Base-by-base conservation (phyloP, 805 yeast genomes). In the Candida silvatica region DNA sequence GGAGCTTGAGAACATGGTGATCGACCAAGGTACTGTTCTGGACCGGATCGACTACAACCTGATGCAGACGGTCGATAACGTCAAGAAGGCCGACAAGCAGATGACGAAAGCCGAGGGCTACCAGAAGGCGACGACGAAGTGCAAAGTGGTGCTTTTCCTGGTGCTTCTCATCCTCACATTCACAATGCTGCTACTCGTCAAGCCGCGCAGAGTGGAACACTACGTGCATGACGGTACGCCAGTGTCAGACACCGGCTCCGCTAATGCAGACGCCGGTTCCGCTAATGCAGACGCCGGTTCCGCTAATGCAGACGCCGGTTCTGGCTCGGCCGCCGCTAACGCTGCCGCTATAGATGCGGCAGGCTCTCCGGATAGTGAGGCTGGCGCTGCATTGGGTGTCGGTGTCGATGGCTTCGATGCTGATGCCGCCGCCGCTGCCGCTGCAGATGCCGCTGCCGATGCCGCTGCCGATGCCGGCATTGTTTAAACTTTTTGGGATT, bases 21-120 rank as follows among this genome's bases (percentile, higher is more conserved):
- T 92, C 37, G 97, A 92, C 50, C 98, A 92, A 59, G 98, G 98
- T 1, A 85, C 96, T 0, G 70, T 92, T 29, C 66, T 92, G 40
- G 98, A 92, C 58, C 66, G 97, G 45, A 90, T 92, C 37, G 98
- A 90, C 58, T 92, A 90, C 56, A 92, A 92, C 52, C 61, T 92
- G 39, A 81, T 80, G 41, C 77, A 77, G 40, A 80, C 95, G n/a
- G 80, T 74, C 2, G 74, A 74, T 24, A 81, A 86, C 44, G 71
- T 90, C 39, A 75, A 78, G 48, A 69, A 67, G 26, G 92, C 97
- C 0, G 84, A 83, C 40, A 73, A 74, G 41, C 92, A 92, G 58
- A 62, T 92, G 41, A 64, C 69, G 7, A 69, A 76, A 45, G 97
- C 97, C 0, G 77, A 81, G 30, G 59, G 64, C 12, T 84, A 90